phyloP scores from a whole-genome alignment of 352 stramenopile species.

The Globisporangium canariense region DNA sequence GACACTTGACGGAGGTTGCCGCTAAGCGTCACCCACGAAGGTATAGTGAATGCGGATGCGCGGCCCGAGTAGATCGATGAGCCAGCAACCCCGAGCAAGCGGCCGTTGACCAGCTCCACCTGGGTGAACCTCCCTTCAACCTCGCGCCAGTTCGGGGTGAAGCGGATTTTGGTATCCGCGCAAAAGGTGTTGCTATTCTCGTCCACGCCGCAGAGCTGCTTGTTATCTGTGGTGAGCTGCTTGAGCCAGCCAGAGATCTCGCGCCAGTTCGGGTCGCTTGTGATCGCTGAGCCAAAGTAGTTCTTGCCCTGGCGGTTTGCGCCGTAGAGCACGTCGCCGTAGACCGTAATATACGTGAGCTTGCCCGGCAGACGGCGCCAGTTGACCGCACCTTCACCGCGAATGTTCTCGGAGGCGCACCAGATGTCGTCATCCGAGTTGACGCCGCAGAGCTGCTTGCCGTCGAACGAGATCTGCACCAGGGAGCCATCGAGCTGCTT shows the following conservation, averaged over 20 bases:
- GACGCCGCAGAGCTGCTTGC: conserved; percentile 25
- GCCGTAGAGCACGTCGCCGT: conserved; percentile 25
- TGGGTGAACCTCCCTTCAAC: conserved; percentile 14
- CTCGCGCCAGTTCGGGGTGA: conserved; percentile 12
- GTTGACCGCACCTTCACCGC: conserved; percentile 14
- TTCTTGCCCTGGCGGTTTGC: conserved; percentile 15
- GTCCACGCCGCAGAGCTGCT: conserved; percentile 22
- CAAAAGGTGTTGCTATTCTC: conserved; percentile 4
- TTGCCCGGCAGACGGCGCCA: conserved; percentile 22
- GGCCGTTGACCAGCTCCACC: conserved; percentile 19
- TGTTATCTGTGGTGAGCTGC: conserved; percentile 25
- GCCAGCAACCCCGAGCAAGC: conserved; percentile 7
- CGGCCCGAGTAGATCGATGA: conserved; percentile 10
- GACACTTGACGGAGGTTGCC: conserved; percentile 12
- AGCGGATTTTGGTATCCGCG: conserved; percentile 17
- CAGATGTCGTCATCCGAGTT: conserved; percentile 20
- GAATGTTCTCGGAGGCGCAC: conserved; percentile 23
- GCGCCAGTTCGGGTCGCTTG: conserved; percentile 12
- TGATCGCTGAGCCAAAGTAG: conserved; percentile 8
- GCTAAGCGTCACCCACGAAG: conserved; percentile 13
- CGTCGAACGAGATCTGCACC: conserved; percentile 29
- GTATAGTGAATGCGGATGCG: background rate
- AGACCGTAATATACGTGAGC: conserved; percentile 27
- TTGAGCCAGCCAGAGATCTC: conserved; percentile 15
- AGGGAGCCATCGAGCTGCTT: conserved; percentile 19